Conservation (phyloP, 371 early-diverging fungal species). For the Rhizopus delemar region DNA sequence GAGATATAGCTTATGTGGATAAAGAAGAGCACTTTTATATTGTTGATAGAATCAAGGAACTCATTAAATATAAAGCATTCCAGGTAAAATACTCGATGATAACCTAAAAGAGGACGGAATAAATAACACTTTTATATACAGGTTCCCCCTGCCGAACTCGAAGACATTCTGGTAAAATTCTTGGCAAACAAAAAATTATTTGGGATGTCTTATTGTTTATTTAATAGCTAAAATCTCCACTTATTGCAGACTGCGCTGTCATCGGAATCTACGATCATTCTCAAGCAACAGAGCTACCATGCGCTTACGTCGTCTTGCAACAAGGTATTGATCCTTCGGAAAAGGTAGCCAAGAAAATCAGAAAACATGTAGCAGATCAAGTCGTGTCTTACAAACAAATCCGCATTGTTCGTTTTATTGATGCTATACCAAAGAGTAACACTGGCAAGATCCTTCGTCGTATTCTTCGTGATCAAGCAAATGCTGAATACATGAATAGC, state of each 20-base stretch:
- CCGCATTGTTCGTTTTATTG: slow-evolving; percentile 70
- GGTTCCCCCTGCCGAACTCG: slow-evolving; percentile 22
- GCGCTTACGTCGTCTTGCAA: slow-evolving; percentile 63
- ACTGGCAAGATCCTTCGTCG: slow-evolving; percentile 79
- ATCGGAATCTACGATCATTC: slow-evolving; percentile 51
- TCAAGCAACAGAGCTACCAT: slow-evolving; percentile 70
- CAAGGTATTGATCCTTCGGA: slow-evolving; percentile 17
- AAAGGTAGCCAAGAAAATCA: slow-evolving; percentile 37
- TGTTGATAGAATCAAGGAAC: slow-evolving; percentile 75
- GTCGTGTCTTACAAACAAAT: slow-evolving; percentile 73
- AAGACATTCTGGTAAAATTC: slow-evolving; percentile 13
- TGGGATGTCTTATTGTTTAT: background rate
- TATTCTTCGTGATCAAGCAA: slow-evolving; percentile 26
- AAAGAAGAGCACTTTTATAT: slow-evolving; percentile 59
- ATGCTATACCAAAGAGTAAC: slow-evolving; percentile 67
- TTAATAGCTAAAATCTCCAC: slow-evolving; percentile 47
- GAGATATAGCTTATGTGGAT: slow-evolving; percentile 75
- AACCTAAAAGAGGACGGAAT: background rate
- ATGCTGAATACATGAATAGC: slow-evolving; percentile 6
- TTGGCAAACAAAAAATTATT: background rate
- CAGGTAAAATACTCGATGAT: slow-evolving; percentile 26
- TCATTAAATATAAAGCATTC: slow-evolving; percentile 78
- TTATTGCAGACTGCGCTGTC: slow-evolving; percentile 73
- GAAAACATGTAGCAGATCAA: slow-evolving; percentile 53
- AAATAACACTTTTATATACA: background rate